phyloP scores from a whole-genome alignment of 2,329 filamentous ascomycete genomes.

The Tetracladium maxilliforme region DNA sequence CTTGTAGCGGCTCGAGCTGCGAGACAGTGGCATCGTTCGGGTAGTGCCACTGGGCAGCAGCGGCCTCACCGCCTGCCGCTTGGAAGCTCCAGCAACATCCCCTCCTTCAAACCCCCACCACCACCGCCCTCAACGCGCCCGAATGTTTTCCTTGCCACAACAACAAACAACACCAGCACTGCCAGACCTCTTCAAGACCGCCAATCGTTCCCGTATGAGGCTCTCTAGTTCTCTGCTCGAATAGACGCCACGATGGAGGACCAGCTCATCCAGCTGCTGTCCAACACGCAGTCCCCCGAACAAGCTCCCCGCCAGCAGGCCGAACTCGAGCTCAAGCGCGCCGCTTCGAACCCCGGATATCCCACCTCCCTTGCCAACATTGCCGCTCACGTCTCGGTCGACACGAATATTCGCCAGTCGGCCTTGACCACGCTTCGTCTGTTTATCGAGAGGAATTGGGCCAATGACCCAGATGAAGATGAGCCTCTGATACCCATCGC shows the following conservation, averaged over 20 bases:
- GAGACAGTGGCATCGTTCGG: too few species aligned
- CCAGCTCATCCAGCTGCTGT: conserved; percentile 76
- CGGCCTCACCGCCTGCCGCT: too few species aligned
- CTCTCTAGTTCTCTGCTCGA: too few species aligned
- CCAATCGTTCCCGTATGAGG: background rate
- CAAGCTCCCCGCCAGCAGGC: conserved; percentile 72
- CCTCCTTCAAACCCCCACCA: too few species aligned
- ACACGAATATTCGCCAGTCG: conserved; percentile 65
- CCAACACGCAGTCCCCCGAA: conserved; percentile 67
- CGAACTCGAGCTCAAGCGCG: conserved; percentile 65
- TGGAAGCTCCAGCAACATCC: too few species aligned
- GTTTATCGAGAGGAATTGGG: conserved; percentile 80
- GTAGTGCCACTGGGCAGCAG: too few species aligned
- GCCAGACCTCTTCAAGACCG: too few species aligned
- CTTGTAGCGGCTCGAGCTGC: too few species aligned
- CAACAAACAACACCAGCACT: too few species aligned
- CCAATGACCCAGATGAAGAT: conserved; percentile 52
- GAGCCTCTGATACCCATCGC: conserved; percentile 46
- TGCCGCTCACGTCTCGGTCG: conserved; percentile 59
- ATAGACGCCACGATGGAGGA: conserved; percentile 59
- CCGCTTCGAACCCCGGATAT: conserved; percentile 39
- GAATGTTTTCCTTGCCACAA: too few species aligned
- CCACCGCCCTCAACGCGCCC: too few species aligned
- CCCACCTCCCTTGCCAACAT: conserved; percentile 61
- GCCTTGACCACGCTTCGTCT: conserved; percentile 68